phyloP scores from a whole-genome alignment of 495 filamentous ascomycete genomes.

The Aspergillus homomorphus region DNA sequence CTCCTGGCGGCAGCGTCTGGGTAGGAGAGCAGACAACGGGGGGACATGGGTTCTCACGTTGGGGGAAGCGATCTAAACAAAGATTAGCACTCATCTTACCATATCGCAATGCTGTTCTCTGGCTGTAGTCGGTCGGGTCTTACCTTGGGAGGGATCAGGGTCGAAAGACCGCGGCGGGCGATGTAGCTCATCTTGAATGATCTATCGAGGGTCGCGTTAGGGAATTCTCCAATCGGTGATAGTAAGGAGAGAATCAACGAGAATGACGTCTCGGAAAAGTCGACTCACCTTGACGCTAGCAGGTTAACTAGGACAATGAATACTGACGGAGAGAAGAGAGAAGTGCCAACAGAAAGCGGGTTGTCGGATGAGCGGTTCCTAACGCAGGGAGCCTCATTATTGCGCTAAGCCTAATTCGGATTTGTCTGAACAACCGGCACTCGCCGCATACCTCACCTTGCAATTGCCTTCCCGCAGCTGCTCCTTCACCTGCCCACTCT shows the following conservation, averaged over 20 bases:
- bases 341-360: constrained; percentile 38
- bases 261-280: neutral
- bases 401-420: constrained; percentile 43
- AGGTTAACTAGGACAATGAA: constrained; percentile 35
- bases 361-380: constrained; percentile 40
- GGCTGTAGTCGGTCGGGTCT: constrained; percentile 21
- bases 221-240: constrained; percentile 13
- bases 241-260: neutral
- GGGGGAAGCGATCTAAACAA: constrained; percentile 76
- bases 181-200: constrained; percentile 84
- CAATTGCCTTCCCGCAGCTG: constrained; percentile 21
- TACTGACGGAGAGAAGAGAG: constrained; percentile 35
- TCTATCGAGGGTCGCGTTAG: constrained; percentile 27
- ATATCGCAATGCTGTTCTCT: constrained; percentile 4
- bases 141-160: constrained; percentile 98
- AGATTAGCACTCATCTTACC: constrained; percentile 27
- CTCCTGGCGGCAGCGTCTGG: neutral
- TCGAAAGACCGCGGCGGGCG: constrained; percentile 84
- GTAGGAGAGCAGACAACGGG: constrained; percentile 26
- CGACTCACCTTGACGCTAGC: constrained; percentile 36
- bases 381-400: constrained; percentile 26
- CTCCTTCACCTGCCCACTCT: constrained; percentile 19
- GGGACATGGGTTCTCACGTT: constrained; percentile 63
- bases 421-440: constrained; percentile 35
- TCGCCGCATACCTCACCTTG: constrained; percentile 37